Conservation (phyloP, 1,284 basidiomycete genomes). For the Vanrija sp. region DNA sequence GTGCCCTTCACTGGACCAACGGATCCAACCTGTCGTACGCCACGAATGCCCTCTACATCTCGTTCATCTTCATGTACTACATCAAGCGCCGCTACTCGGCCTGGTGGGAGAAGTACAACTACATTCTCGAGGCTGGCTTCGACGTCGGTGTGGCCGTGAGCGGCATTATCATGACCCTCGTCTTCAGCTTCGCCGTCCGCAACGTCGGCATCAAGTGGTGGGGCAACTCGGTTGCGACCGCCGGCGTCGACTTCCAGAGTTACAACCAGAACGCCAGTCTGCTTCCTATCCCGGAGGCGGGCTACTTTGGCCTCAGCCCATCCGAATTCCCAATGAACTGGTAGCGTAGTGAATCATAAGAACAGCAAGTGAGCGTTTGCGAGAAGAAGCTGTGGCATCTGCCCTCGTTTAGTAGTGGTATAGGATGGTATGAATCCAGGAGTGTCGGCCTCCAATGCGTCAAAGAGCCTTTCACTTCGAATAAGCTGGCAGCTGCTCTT, state of each 20-base stretch:
- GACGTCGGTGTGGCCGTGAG: slow-evolving; percentile 12
- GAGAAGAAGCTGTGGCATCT: too few relatives aligned
- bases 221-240: not conserved
- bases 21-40: slow-evolving; percentile 6
- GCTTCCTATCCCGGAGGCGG: slow-evolving; percentile 2
- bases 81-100: slow-evolving; percentile 14
- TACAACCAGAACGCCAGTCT: slow-evolving; percentile 4
- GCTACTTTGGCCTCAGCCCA: slow-evolving; percentile 7
- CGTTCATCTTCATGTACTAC: slow-evolving; percentile 8
- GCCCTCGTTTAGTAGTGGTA: too few relatives aligned
- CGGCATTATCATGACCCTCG: slow-evolving; percentile 5
- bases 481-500: too few relatives aligned
- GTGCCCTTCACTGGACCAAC: slow-evolving; percentile 3
- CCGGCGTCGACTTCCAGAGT: not conserved
- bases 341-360: too few relatives aligned
- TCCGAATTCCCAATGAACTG: not conserved
- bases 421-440: too few relatives aligned
- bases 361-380: too few relatives aligned
- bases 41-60: not conserved
- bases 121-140: slow-evolving; percentile 11
- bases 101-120: slow-evolving; percentile 20
- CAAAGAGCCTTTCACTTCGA: too few relatives aligned
- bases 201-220: not conserved
- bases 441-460: too few relatives aligned
- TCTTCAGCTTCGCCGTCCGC: not conserved